Evolutionary conservation across 345 rosid genomes (phyloP), one percentile per base, ranked within the genome.

Genomic region (Trapa bicornis): DNA sequence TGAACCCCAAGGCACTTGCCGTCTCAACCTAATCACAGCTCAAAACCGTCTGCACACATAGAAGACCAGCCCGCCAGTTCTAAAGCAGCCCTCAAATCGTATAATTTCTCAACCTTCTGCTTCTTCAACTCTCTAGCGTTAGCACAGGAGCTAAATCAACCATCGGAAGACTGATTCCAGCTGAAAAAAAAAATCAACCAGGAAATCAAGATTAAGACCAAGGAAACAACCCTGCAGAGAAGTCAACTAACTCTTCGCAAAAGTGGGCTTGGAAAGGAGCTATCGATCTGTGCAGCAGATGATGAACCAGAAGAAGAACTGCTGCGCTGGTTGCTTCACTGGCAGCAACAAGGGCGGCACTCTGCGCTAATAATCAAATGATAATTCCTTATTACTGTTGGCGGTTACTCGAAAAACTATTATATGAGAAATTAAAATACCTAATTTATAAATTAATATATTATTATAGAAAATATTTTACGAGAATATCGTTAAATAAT

Each of bases 271-370:
- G 29, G 37, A 29, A 38, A 10, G 16, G 38, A 32, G 63, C 38
- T 36, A 35, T 10, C 38, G 38, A 50, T 50, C 56, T 35, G 63
- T 15, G 63, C 37, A 32, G 63, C 38, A 32, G 63, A 32, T 15
- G 37, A 9, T 14, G 37, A 29, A 12, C 14, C 2, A 11, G 38
- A 32, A 35, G 38, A 58, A 29, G 29, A 22, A 22, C 15, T 33
- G 63, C 33, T 7, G 9, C 15, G 63, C 2, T 12, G 1, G 8
- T 58, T 58, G 63, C 29, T 22, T 22, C 29, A 22, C 29, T 58
- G 63, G 63, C 38, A 58, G 16, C 63, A 58, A 32, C 32, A 32
- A 58, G 32, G 63, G 37, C 63, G 63, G 63, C 63, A 58, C 15
- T 58, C 29, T 22, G 29, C 29, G 29, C 29, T 22, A 22, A 22